Base-by-base conservation (phyloP, 2,329 filamentous ascomycete genomes). In the Dissoconium aciculare region DNA sequence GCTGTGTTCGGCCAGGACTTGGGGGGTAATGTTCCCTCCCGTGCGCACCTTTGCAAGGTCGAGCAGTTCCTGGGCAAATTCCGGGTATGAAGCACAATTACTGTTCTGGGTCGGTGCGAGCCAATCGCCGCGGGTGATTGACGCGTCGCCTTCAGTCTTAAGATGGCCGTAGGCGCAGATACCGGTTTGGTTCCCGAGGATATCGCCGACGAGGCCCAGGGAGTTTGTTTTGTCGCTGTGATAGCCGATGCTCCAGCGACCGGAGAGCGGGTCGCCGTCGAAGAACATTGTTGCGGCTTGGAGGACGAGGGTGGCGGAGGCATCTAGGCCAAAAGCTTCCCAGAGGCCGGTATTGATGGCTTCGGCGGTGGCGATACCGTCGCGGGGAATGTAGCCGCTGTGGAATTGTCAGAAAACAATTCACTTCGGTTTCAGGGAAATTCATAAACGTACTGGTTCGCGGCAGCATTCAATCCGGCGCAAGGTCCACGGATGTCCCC, bases 401-500 rank as follows among this genome's bases (percentile, higher is more conserved):
- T 5, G 11, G 12, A 2, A 21, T 10, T 5, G 17, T 32, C 17
- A 32, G 17, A n/a, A 13, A n/a, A n/a, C 11, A 23, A 11, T 9
- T 33, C 14, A 13, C n/a, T 12, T 15, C 4, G 24, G 16, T 8
- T 15, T 10, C 10, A 9, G 8, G 14, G 11, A 5, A 5, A 5
- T 27, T 11, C 12, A n/a, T 6, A 5, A 17, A 29, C 33, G 11
- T 36, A 32, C 30, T 49, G 46, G 26, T 51, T 50, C 17, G 49
- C 49, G 17, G 35, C 35, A 10, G 39, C 39, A 25, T 38, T 38
- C 26, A 46, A 28, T 17, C 37, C 43, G 11, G 45, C 40, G 25
- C 44, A 49, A 23, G 47, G 47, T 19, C 45, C 46, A 19, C 46
- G 37, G n/a, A 57, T 35, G 11, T 42, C 38, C 25, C 17, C 25